Evolutionary conservation across 345 rosid genomes (phyloP), one percentile per base, ranked within the genome.

Genomic region (Hypericum androsaemum): DNA sequence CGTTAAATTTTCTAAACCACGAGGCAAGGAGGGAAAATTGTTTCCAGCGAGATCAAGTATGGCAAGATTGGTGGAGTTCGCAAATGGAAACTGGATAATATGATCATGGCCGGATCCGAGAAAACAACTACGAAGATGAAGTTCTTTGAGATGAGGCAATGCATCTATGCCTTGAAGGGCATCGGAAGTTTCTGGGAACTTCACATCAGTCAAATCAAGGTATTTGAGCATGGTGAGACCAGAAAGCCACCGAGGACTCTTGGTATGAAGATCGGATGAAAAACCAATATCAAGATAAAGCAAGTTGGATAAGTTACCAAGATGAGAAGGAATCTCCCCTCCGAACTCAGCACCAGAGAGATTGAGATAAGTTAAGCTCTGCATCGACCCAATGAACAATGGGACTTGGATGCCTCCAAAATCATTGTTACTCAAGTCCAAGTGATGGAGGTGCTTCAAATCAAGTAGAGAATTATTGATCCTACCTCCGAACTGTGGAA

Each of bases 161-260:
- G 54, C 14, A 17, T 12, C 37, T 36, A 35, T 51, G 17, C 36
- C 39, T 5, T 51, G 14, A 8, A 51, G 54, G 41, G 41, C 36
- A 1, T 36, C 17, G 3, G 38, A 51, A 6, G 54, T 41, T 12
- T 35, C 37, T 6, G 16, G 10, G 8, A 51, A 41, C 32, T 51
- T 6, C 8, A 51, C 41, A 5, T n/a, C 0, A 5, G 15, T 37
- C 40, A 51, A n/a, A 35, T 51, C 54, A 35, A 51, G 54, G 54
- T 37, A 51, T 36, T 36, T 10, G 8, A 51, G 13, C 5, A 13
- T 11, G 37, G 54, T 7, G 3, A 51, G 54, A 51, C 41, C 13
- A 32, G 54, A 35, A 51, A 51, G 54, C 54, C 54, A 51, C 13
- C 6, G 41, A 37, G 32, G 13, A 51, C 38, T 51, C 12, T 51